phyloP scores from a whole-genome alignment of 345 rosid species.

The Iberis pinnata region DNA sequence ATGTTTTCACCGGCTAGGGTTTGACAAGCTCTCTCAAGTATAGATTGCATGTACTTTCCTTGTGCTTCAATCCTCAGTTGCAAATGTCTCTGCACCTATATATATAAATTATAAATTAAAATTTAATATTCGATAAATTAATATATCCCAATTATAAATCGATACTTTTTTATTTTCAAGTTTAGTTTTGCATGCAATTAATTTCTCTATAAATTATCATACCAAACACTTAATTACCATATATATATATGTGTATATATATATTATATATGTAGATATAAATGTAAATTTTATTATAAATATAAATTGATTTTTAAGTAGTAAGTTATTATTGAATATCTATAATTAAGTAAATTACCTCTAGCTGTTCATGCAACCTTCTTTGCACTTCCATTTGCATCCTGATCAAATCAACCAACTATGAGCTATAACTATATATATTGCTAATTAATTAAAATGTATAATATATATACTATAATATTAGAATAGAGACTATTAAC shows the following conservation, averaged over 20 bases:
- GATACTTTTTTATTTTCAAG: too few species aligned
- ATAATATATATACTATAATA: too few species aligned
- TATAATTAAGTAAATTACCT: conserved; percentile 45
- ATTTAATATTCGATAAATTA: too few species aligned
- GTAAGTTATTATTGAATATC: too few species aligned
- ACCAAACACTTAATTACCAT: too few species aligned
- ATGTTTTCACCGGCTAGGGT: conserved; percentile 73
- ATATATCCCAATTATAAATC: too few species aligned
- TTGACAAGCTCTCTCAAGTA: conserved; percentile 90
- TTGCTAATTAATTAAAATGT: conserved; percentile 1
- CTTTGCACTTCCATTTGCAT: conserved; percentile 99
- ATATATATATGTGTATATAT: too few species aligned
- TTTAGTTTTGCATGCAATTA: too few species aligned
- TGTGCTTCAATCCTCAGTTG: conserved; percentile 98
- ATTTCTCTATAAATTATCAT: too few species aligned
- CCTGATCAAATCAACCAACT: conserved; percentile 50
- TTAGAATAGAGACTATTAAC: neutral
- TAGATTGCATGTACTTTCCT: conserved; percentile 96
- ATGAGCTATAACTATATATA: conserved; percentile 34
- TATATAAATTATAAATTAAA: neutral
- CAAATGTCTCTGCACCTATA: conserved; percentile 90
- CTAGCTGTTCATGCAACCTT: conserved; percentile 93
- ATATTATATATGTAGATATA: too few species aligned
- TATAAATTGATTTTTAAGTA: neutral
- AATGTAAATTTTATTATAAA: neutral